Evolutionary conservation across 495 filamentous ascomycete species (phyloP), one percentile per base, ranked within the genome.

Genomic region (Cercophora newfieldiana): DNA sequence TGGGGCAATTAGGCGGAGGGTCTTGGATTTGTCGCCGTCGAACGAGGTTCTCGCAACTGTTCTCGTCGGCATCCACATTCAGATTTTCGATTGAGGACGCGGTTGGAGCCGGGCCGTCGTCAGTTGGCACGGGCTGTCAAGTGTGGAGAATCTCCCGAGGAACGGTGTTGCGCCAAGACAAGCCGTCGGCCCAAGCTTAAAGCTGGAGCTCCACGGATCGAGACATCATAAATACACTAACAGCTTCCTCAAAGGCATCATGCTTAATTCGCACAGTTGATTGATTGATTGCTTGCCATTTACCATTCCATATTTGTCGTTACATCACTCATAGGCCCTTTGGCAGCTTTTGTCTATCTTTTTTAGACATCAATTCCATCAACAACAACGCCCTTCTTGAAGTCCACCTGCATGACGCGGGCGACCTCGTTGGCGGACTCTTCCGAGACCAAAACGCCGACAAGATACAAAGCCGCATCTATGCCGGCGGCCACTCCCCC

Each of bases 401-500:
- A 93, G 60, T 81, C 80, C 77, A 90, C 85, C 80, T 92, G 89
- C 82, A 91, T 84, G 51, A 86, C 31, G 55, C 86, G 80, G 29
- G 89, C 87, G 50, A 90, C 87, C 79, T 91, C 88, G 26, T 86
- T 81, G 25, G 90, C 89, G 50, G 83, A 78, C 22, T 91, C 89
- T 66, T 88, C 81, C 14, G 81, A 84, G 22, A 91, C 88, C 74
- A 94, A 78, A 60, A 87, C 87, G 77, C 86, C 88, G 56, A 94
- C 89, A 69, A 96, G 78, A 79, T 93, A 92, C 77, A 93, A 77
- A 64, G 86, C 79, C 21, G 90, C 92, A 81, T 96, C 92, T 30
- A 94, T 77, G 66, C 92, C 92, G 73, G 88, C 86, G 66, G 87
- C 88, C 59, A 92, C 80, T 56, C 91, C 92, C 61, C 91, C 90